Conservation (phyloP, 2,329 filamentous ascomycete genomes). For the Gliomastix tumulicola region DNA sequence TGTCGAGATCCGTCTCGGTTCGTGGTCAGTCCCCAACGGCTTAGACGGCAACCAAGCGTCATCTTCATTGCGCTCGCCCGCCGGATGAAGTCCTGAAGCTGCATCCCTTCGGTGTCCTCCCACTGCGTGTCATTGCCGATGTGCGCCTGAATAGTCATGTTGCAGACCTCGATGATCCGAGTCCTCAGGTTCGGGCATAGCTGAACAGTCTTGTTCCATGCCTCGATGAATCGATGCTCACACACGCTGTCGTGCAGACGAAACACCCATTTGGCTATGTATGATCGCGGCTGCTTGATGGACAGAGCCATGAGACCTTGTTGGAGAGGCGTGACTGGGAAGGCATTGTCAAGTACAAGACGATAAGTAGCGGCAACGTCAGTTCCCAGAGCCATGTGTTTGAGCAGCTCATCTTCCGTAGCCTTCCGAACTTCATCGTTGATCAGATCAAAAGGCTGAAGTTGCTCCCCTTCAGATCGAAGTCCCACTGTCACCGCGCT, state of each 20-base stretch:
- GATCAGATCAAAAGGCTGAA: not conserved
- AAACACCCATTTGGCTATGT: slow-evolving; percentile 10
- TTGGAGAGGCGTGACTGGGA: slow-evolving; percentile 27
- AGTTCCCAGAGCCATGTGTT: no score
- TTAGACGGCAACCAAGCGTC: slow-evolving; percentile 2
- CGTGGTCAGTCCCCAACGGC: slow-evolving; percentile 1
- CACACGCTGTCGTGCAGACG: slow-evolving; percentile 5
- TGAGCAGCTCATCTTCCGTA: no score
- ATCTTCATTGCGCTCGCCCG: not conserved
- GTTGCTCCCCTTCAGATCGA: no score
- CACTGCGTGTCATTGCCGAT: slow-evolving; percentile 5
- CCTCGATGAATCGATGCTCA: slow-evolving; percentile 5
- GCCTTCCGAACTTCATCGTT: not conserved
- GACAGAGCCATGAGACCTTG: slow-evolving; percentile 26
- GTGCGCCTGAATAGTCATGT: not conserved
- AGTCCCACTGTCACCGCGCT: no score
- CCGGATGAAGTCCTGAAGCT: not conserved
- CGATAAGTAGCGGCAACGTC: no score
- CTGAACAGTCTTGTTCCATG: slow-evolving; percentile 10
- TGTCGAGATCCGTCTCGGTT: not conserved
- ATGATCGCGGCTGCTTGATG: slow-evolving; percentile 10
- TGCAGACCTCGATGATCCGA: slow-evolving; percentile 8
- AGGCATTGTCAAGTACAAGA: slow-evolving; percentile 18
- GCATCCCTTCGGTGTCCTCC: not conserved
- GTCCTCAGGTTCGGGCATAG: slow-evolving; percentile 10